Base-by-base conservation (phyloP, 305 asterid genomes). In the Lippia alba region DNA sequence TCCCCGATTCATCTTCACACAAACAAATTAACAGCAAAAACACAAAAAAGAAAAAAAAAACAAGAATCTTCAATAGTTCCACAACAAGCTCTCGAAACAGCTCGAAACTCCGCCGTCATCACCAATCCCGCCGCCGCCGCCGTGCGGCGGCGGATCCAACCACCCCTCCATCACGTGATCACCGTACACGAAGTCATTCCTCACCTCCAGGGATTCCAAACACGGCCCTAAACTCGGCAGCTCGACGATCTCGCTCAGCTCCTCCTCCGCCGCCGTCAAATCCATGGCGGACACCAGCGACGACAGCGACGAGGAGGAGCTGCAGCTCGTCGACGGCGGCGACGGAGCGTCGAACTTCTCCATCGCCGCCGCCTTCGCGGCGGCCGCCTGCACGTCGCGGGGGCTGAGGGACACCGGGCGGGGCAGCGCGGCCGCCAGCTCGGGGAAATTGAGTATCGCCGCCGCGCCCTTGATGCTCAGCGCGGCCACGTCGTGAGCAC, bases 401-500 rank as follows among this genome's bases (percentile, higher is more conserved):
- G 95, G 97, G 74, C 89, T 83, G 17, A 71, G 80, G 0, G 97
- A 87, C 0, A 62, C 84, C 0, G 97, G 97, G 0, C 93, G 85
- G 8, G 97, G 97, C 60, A 91, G 76, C 0, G 44, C 63, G 0
- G 77, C 74, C 0, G 90, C 95, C 0, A 89, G 81, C 49, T 89
- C 83, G 0, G 97, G 97, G 66, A 91, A 91, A 63, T 91, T 89
- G 17, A 91, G 91, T 4, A 84, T 88, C 0, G 95, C 96, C 0
- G 96, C 73, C 5, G 79, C 78, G 9, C 97, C 97, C 33, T 91
- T 91, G 24, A 91, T 85, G 81, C 89, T 86, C 7, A 89, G 59
- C 6, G 96, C 97, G 0, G 97, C 97, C 53, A 85, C 97, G 69
- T 91, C 96, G 46, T 91, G 97, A 6, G 97, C 97, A 78, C 97